phyloP scores from a whole-genome alignment of 2,329 filamentous ascomycete species.

The Harringtonia aguacate region DNA sequence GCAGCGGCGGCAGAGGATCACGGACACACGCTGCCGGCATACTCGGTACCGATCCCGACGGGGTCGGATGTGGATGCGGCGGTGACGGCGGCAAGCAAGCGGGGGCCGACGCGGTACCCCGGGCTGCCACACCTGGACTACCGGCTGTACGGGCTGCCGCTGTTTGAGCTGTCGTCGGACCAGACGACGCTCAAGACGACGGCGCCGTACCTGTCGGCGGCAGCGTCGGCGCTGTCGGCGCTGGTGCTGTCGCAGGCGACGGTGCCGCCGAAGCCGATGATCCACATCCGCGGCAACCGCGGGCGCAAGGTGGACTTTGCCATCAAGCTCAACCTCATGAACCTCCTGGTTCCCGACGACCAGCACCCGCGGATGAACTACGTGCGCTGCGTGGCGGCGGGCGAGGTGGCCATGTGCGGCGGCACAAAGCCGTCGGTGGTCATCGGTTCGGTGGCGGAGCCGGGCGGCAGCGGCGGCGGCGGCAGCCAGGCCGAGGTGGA shows the following conservation, averaged over 20 bases:
- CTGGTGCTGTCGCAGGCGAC: constrained; percentile 37
- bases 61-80: neutral
- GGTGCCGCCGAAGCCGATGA: constrained; percentile 43
- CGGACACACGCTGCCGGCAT: constrained; percentile 19
- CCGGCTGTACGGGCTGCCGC: constrained; percentile 38
- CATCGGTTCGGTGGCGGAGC: constrained; percentile 33
- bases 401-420: constrained; percentile 40
- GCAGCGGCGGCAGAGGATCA: neutral
- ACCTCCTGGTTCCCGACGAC: constrained; percentile 37
- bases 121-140: constrained; percentile 40
- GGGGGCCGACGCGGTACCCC: constrained; percentile 25
- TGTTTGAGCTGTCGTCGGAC: constrained; percentile 40
- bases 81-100: neutral
- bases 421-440: constrained; percentile 30
- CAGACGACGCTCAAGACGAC: constrained; percentile 34
- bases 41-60: constrained; percentile 19
- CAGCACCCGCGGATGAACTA: constrained; percentile 37
- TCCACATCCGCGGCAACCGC: constrained; percentile 36
- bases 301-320: constrained; percentile 38
- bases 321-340: constrained; percentile 44
- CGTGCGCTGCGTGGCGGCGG: constrained; percentile 36
- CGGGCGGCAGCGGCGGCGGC: constrained; percentile 31
- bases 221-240: constrained; percentile 30
- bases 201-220: constrained; percentile 36
- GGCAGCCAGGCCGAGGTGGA: constrained; percentile 32